Base-by-base conservation (phyloP, 2,329 filamentous ascomycete genomes). In the Beauveria rudraprayagi region DNA sequence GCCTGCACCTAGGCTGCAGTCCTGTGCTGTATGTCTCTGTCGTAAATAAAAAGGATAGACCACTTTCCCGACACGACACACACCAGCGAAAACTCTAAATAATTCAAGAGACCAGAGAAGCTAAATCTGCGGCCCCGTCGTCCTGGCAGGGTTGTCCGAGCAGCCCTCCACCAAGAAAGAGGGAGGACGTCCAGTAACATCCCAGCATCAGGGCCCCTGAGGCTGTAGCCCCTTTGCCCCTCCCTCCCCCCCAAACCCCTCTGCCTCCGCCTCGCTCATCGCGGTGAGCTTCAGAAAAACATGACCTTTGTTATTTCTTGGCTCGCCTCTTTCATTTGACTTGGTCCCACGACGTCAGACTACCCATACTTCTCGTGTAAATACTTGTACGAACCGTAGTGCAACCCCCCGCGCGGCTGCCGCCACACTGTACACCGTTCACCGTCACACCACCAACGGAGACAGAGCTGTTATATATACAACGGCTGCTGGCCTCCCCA, bases 241-340 rank as follows among this genome's bases (percentile, higher is more conserved):
- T 14, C 37, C 14, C 37, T 17, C 24, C 52, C 22, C 37, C 11
- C 28, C 34, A 17, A 17, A 9, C 10, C 40, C 22, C 40, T 47
- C 17, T 28, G 43, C 26, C 54, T 56, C 54, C 54, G 54, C 54
- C 54, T 37, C 37, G 11, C 37, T 54, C 54, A 56, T 56, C 54
- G 40, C 52, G 11, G 37, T 41, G 19, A 47, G 54, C 43, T 37
- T 43, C 14, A 50, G 44, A 47, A 50, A 50, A 28, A 30, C 24
- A 50, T 50, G 22, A 14, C 44, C 24, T 26, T 34, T 56, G 41
- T 56, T 34, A 17, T 56, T 56, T 26, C 34, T 56, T 37, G 26
- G 41, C 26, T 56, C n/a, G 14, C 14, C 19, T 37, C 8, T 19
- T 56, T 28, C 8, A 14, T 56, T 56, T 46, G 37, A 40, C 19